Base-by-base conservation (phyloP, 2,329 filamentous ascomycete species). In the Cryphonectria radicalis region DNA sequence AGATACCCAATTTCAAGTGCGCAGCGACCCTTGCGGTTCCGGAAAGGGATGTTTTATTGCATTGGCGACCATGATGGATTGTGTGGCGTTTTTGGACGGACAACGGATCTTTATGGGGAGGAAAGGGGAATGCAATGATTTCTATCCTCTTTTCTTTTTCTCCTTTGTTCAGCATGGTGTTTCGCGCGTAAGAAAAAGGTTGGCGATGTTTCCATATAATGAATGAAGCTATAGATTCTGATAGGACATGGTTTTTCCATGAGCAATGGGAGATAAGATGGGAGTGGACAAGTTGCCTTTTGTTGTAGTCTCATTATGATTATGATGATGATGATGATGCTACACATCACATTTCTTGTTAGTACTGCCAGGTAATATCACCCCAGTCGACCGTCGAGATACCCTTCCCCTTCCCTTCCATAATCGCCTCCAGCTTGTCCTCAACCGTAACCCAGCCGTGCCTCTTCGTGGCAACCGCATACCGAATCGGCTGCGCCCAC, bases 341-440 rank as follows among this genome's bases (percentile, higher is more conserved):
- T 40, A n/a, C 8, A 50, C 3, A 43, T 13, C 19, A 50, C 17
- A 50, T 1, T 19, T 11, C 7, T 19, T 32, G 32, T 32, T 7
- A 50, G 10, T 50, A 22, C 8, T 50, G 22, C 46, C 46, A 50
- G 46, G 19, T 50, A 2, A 8, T 8, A 25, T 63, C 43, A 0
- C 82, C 84, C 84, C 84, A 87, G 68, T 86, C 83, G 25, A 86
- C 79, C 3, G 76, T 66, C 0, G 78, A 74, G 14, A 78, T 73
- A 5, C 76, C 78, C 57, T 80, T 81, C 1, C 82, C 82, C 68
- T 81, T 82, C 40, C 82, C 82, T 74, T 86, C 84, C 85, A 87
- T 87, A 63, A 87, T 81, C 22, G 80, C 84, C 76, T 88, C 86
- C 10, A 88, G 80, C 74, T 85, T 87, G 72, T 88, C 86, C 76